Base-by-base conservation (phyloP, 139 green algal genomes). In the Micromonas commoda region DNA sequence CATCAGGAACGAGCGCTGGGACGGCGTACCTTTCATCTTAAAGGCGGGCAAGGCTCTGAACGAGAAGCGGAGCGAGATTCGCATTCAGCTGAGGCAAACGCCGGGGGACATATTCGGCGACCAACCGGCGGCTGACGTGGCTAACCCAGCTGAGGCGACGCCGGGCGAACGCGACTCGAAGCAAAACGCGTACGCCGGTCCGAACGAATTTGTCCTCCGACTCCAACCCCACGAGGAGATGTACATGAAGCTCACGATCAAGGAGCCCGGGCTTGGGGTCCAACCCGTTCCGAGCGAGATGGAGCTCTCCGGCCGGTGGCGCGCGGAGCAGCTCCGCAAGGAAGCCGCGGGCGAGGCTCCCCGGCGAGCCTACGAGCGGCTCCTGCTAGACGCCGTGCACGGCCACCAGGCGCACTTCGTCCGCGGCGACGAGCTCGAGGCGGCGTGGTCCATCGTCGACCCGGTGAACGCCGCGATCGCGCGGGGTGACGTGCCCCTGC, bases 241-340 rank as follows among this genome's bases (percentile, higher is more conserved):
- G 81, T 98, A 98, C 86, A 83, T 99, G 51, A 98, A 97, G 84
- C 92, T 99, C 85, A 99, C 97, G 87, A 99, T 97, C 90, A 99
- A 99, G 90, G 86, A 97, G 35, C 95, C 95, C 23, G 95, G 95
- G 16, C 84, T 99, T 51, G 95, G 81, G n/a, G 82, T 87, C 71
- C 39, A 54, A 6, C 86, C 99, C 51, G 93, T 96, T 78, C 87
- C 85, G 33, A 95, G 86, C 21, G 88, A 91, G 45, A 89, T 99
- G 57, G 92, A 99, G 88, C 88, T 98, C 19, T 79, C 68, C 37
- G 85, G n/a, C 76, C 24, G 66, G 77, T 32, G 82, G 83, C 60
- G 37, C 63, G 5, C 45, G 24, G 73, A 81, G 88, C 1, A 75
- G 23, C 28, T 34, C 28, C 28, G 63, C 28, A 70, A 70, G 2